These are phyloP conservation scores for Leucocoprinus birnbaumii DNA, from an alignment of 768 basidiomycete species.

Conservation along the genomic window DNA sequence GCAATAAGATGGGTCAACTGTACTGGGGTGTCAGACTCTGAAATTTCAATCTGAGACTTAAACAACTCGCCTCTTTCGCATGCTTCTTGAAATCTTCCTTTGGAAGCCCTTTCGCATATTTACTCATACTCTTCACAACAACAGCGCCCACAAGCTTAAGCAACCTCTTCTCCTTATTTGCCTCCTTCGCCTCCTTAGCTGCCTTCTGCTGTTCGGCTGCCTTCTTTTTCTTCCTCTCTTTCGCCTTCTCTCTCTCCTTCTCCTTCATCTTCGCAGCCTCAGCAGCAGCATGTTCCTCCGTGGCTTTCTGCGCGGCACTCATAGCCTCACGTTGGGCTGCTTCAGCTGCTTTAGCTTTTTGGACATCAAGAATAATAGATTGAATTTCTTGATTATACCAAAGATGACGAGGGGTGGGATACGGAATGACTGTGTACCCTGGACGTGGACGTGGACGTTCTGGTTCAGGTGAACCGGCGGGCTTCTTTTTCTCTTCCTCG, in stretches of 20 bases:
- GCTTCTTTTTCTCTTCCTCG: background rate
- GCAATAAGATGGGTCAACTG: constrained; percentile 84
- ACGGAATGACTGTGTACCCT: too few relatives aligned
- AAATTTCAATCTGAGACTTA: background rate
- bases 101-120: constrained; percentile 73
- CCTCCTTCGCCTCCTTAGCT: constrained; percentile 68
- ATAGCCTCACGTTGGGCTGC: constrained; percentile 24
- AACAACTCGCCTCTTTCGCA: constrained; percentile 79
- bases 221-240: constrained; percentile 27
- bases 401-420: constrained; percentile 2
- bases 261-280: constrained; percentile 29
- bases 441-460: background rate
- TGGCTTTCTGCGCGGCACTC: constrained; percentile 25
- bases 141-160: constrained; percentile 82
- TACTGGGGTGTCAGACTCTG: background rate
- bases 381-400: constrained; percentile 18
- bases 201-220: constrained; percentile 60
- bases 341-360: constrained; percentile 27
- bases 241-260: constrained; percentile 28
- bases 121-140: constrained; percentile 92
- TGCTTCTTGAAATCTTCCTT: constrained; percentile 90
- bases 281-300: constrained; percentile 16
- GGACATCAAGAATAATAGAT: constrained; percentile 35
- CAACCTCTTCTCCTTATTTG: constrained; percentile 77
- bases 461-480: background rate